These are phyloP conservation scores for Xylaria sp. DNA, from an alignment of 495 filamentous ascomycete genomes.

Conservation along the genomic window DNA sequence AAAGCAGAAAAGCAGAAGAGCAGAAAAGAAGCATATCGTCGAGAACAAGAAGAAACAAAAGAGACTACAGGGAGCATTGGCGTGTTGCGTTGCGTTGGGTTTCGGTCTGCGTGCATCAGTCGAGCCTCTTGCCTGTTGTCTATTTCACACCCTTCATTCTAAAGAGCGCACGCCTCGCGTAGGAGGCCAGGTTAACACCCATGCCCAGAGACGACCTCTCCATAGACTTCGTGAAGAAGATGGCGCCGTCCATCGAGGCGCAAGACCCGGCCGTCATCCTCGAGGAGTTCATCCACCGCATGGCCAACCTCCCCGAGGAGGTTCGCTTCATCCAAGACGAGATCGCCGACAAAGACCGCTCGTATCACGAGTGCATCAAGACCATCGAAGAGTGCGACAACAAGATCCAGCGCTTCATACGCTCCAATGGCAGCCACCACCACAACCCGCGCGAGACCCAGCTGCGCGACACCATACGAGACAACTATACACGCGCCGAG, in stretches of 20 bases:
- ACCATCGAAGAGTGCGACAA: slow-evolving; percentile 78
- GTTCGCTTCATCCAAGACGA: slow-evolving; percentile 93
- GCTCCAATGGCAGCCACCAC: slow-evolving; percentile 77
- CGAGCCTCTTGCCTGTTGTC: slow-evolving; percentile 15
- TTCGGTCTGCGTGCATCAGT: slow-evolving; percentile 21
- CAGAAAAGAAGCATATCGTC: neutral
- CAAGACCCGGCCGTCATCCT: slow-evolving; percentile 86
- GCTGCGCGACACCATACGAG: slow-evolving; percentile 71
- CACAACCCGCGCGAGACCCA: slow-evolving; percentile 87
- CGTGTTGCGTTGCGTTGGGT: slow-evolving; percentile 6
- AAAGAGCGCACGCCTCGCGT: slow-evolving; percentile 38
- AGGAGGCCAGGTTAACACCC: slow-evolving; percentile 51
- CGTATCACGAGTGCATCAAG: slow-evolving; percentile 74
- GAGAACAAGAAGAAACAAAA: slow-evolving; percentile 21
- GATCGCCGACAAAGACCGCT: slow-evolving; percentile 86
- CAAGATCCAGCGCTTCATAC: slow-evolving; percentile 90
- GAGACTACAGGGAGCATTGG: neutral
- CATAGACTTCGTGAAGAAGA: slow-evolving; percentile 63
- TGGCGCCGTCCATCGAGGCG: slow-evolving; percentile 58
- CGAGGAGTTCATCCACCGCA: slow-evolving; percentile 87
- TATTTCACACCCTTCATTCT: slow-evolving; percentile 26
- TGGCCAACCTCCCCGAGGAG: slow-evolving; percentile 89
- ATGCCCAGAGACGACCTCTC: slow-evolving; percentile 70
- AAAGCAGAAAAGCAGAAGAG: slow-evolving; percentile 1
- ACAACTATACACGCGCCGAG: slow-evolving; percentile 74